Percentiles rank a stretch among this genome's conserved stretches.
Conservation (phyloP, 2,329 filamentous ascomycete species). For the Plectosphaerella sp. region DNA sequence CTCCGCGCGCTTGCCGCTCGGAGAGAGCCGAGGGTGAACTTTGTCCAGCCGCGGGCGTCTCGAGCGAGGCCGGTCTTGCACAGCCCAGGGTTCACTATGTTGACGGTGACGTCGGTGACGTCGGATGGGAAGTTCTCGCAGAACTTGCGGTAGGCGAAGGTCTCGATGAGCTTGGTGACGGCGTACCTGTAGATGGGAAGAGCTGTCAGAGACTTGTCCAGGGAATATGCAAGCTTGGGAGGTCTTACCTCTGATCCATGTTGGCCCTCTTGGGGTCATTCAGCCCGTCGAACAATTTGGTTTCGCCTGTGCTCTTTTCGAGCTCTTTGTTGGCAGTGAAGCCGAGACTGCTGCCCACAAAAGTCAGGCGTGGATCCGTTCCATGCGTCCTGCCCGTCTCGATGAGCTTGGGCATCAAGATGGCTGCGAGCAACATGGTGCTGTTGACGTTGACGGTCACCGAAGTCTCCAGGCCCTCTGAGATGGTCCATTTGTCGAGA, state of each 20-base stretch:
- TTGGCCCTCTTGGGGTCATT: background rate
- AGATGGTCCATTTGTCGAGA: constrained; percentile 6
- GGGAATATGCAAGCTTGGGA: background rate
- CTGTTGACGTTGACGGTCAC: constrained; percentile 29
- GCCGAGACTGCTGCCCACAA: constrained; percentile 6
- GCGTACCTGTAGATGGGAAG: constrained; percentile 15
- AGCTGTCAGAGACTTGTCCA: background rate
- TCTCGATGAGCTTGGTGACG: constrained; percentile 22
- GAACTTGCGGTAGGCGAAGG: constrained; percentile 19
- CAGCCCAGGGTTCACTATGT: constrained; percentile 22
- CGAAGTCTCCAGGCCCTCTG: constrained; percentile 40
- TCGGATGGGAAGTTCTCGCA: constrained; percentile 17
- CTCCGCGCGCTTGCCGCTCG: constrained; percentile 10
- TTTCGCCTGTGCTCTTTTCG: background rate
- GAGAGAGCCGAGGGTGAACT: background rate
- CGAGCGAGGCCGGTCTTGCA: constrained; percentile 16
- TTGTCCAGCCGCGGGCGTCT: background rate
- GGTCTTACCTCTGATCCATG: background rate
- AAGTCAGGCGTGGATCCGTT: constrained; percentile 19
- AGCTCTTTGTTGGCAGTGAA: constrained; percentile 15
- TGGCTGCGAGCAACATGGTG: constrained; percentile 14
- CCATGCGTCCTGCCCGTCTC: constrained; percentile 16
- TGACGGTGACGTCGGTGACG: constrained; percentile 23
- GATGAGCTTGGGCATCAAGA: constrained; percentile 14
- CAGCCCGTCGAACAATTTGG: background rate